Conservation (phyloP, 768 basidiomycete genomes). For the Serendipita sp. region DNA sequence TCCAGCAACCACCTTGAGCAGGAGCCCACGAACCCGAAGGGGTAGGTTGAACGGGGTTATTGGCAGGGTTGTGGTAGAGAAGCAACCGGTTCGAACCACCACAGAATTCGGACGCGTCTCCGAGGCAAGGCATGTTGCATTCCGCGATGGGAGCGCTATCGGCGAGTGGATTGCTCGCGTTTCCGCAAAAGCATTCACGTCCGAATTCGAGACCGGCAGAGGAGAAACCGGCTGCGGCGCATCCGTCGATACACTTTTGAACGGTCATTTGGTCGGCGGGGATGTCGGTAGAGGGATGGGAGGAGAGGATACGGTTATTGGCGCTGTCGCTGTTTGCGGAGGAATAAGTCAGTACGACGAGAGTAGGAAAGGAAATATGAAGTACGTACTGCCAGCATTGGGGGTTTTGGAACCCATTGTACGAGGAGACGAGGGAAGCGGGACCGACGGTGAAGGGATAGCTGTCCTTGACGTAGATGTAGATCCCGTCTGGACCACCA, state of each 20-base stretch:
- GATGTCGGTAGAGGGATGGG: background rate
- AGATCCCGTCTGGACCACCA: background rate
- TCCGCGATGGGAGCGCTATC: no score
- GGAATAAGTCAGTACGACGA: no score
- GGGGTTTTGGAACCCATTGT: background rate
- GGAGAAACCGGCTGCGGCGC: background rate
- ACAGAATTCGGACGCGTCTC: background rate
- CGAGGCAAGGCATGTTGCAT: background rate
- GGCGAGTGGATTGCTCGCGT: background rate
- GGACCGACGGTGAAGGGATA: background rate
- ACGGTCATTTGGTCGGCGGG: slow-evolving; percentile 24
- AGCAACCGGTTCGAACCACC: no score
- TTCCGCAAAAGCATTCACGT: slow-evolving; percentile 8
- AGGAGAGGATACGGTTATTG: background rate
- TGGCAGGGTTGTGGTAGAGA: no score
- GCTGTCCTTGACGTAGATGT: background rate
- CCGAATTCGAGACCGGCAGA: slow-evolving; percentile 6
- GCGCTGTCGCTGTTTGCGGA: background rate
- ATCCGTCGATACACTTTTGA: slow-evolving; percentile 19
- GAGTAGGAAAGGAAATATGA: no score
- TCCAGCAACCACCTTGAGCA: no score
- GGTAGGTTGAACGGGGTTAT: no score
- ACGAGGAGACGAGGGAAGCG: background rate
- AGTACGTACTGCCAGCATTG: background rate
- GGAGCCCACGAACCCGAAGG: no score